Conservation (phyloP, 371 early-diverging fungal species). For the Mucor saturninus region DNA sequence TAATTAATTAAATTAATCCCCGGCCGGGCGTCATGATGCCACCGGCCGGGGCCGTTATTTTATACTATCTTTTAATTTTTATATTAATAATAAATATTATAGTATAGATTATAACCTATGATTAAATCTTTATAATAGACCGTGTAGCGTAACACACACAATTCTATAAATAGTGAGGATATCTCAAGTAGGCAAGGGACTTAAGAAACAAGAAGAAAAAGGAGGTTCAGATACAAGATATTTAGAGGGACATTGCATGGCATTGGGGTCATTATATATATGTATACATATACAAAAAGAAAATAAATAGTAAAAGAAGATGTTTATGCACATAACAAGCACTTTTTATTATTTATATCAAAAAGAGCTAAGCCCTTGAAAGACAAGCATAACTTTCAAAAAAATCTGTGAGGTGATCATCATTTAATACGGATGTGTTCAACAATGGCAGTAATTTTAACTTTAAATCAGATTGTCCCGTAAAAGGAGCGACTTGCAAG, state of each 20-base stretch:
- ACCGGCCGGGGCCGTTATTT: too few species aligned
- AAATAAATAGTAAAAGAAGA: neutral
- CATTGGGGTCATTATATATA: neutral
- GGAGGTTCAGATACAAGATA: neutral
- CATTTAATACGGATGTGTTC: slow-evolving; percentile 15
- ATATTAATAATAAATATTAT: too few species aligned
- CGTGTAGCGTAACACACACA: neutral
- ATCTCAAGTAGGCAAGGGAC: neutral
- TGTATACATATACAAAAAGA: neutral
- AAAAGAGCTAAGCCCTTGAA: slow-evolving; percentile 20
- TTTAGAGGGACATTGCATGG: neutral
- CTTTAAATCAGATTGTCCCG: slow-evolving; percentile 15
- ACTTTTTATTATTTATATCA: neutral
- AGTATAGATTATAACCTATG: too few species aligned
- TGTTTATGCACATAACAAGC: neutral
- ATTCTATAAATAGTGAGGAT: neutral
- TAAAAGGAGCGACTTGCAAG: slow-evolving; percentile 26
- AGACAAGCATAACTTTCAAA: slow-evolving; percentile 32
- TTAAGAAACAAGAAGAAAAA: neutral
- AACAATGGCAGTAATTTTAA: slow-evolving; percentile 22
- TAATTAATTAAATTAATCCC: too few species aligned
- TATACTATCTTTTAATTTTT: too few species aligned
- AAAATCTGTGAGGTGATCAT: slow-evolving; percentile 27
- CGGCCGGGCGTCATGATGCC: too few species aligned
- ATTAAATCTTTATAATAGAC: neutral